Base-by-base conservation (phyloP, 768 basidiomycete genomes). In the Russula sp. region DNA sequence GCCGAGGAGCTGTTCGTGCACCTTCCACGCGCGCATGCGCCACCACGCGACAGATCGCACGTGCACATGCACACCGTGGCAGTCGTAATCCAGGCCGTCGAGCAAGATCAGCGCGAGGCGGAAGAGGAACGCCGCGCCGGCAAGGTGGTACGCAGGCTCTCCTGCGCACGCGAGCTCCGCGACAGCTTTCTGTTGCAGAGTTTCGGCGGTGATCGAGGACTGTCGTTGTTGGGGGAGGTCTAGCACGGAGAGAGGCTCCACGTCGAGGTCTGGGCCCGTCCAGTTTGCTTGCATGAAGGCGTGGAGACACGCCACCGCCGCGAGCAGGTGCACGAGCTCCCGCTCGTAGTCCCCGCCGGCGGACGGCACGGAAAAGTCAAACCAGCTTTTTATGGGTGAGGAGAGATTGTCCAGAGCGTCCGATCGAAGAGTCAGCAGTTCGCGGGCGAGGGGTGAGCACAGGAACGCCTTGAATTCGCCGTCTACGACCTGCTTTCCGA, bases 111-210 rank as follows among this genome's bases (percentile, higher is more conserved):
- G 83, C 0, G 95, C 84, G 59, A 95, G 75, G 35, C 86, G 82
- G 54, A 98, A 80, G 69, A 96, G 85, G 22, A 82, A 73, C 6
- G 94, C 81, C 42, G 74, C 75, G 68, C 79, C 79, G 8, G 86
- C 81, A 50, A 98, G 89, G 73, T 98, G 97, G 75, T 98, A 99
- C 0, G 91, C 93, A 9, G 97, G 97, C 75, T 98, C 97, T 3
- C 97, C 97, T 4, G 85, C 84, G 64, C 82, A 84, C 0, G 94
- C 87, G 48, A 99, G 82, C 65, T 89, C 85, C 6, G 86, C 77
- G 61, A 93, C 77, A 27, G 94, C 84, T 52, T 83, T 83, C 34
- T 76, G 74, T 69, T 93, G 82, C 45, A 98, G 74, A 3, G 73
- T 59, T 22, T 84, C 79, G 42, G 84, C 69, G 48, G 77, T 76